Evolutionary conservation across 2,329 filamentous ascomycete genomes (phyloP).

Genomic region (Epicoccum nigrum): DNA sequence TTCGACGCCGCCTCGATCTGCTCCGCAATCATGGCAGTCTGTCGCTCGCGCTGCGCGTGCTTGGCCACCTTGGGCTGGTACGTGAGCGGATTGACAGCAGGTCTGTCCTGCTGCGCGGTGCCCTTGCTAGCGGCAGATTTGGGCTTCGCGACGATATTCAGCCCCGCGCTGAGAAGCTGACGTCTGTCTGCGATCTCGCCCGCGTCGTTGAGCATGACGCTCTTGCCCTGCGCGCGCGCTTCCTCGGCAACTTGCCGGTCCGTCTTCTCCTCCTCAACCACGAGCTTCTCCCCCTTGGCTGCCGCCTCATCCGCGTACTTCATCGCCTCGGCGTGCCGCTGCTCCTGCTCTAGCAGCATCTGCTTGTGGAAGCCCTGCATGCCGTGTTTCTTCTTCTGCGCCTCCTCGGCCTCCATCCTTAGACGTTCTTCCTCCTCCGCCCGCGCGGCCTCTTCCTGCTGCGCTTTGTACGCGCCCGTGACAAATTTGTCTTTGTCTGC

Average conservation of each 20-base stretch:
- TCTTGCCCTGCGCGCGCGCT: slow-evolving; percentile 66
- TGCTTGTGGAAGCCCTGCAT: slow-evolving; percentile 82
- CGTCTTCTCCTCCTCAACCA: slow-evolving; percentile 55
- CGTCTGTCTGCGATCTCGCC: slow-evolving; percentile 83
- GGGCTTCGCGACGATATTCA: slow-evolving; percentile 69
- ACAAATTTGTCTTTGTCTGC: slow-evolving; percentile 87
- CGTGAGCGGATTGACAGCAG: slow-evolving; percentile 33
- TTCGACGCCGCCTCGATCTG: slow-evolving; percentile 77
- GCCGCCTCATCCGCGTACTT: slow-evolving; percentile 64
- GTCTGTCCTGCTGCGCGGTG: not conserved
- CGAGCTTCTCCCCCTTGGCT: slow-evolving; percentile 13
- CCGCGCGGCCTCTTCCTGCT: slow-evolving; percentile 75
- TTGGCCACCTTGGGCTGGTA: slow-evolving; percentile 51
- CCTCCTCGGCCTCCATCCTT: slow-evolving; percentile 68
- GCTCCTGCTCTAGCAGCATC: slow-evolving; percentile 73
- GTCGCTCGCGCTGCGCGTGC: slow-evolving; percentile 74
- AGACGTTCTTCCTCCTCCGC: slow-evolving; percentile 74
- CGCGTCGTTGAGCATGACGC: slow-evolving; percentile 79
- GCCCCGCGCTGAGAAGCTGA: slow-evolving; percentile 75
- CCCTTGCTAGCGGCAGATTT: not conserved
- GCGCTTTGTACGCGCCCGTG: slow-evolving; percentile 79
- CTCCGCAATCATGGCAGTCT: slow-evolving; percentile 78
- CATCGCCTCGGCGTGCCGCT: slow-evolving; percentile 71
- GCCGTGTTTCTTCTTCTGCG: slow-evolving; percentile 69
- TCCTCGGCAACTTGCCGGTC: slow-evolving; percentile 71